Percentiles rank a stretch among this genome's conserved stretches.
These are phyloP conservation scores for Endocladia muricata DNA, from an alignment of 31 red algal species.

Conservation along the genomic window DNA sequence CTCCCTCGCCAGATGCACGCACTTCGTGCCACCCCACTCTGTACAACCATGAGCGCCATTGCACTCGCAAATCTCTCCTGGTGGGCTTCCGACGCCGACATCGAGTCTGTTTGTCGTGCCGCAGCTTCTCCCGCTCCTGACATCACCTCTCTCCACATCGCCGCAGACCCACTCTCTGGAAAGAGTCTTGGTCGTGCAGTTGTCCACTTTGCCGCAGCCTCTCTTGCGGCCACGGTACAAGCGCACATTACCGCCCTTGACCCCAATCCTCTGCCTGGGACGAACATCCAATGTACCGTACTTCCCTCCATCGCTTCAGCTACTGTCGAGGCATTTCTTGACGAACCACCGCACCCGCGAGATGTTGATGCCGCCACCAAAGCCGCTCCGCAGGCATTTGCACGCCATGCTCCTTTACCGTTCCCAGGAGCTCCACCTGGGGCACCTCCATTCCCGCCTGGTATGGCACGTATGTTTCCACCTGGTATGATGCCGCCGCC, in stretches of 20 bases:
- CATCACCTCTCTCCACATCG: constrained; percentile 35
- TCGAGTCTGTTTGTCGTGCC: constrained; percentile 1
- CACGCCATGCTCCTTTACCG: no score
- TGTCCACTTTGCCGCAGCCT: constrained; percentile 6
- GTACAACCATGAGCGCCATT: constrained; percentile 32
- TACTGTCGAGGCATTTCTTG: constrained; percentile 3
- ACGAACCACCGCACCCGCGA: not conserved
- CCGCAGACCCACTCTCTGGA: constrained; percentile 25
- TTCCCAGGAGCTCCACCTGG: no score
- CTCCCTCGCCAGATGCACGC: no score
- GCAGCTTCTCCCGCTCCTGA: constrained; percentile 4
- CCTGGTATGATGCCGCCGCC: no score
- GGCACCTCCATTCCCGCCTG: no score
- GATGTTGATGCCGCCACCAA: no score
- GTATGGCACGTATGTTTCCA: no score
- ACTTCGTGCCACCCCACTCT: no score
- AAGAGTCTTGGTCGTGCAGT: constrained; percentile 42
- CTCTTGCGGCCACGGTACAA: constrained; percentile 5
- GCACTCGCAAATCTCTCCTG: constrained; percentile 36
- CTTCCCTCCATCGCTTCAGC: not conserved
- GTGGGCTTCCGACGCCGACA: constrained; percentile 54
- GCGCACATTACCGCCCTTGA: not conserved
- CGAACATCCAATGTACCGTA: not conserved
- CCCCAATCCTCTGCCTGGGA: not conserved
- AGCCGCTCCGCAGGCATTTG: no score